Percentiles rank a stretch among this genome's conserved stretches.
Conservation (phyloP, 164 flowering plant species). For the Vitis labrusca region DNA sequence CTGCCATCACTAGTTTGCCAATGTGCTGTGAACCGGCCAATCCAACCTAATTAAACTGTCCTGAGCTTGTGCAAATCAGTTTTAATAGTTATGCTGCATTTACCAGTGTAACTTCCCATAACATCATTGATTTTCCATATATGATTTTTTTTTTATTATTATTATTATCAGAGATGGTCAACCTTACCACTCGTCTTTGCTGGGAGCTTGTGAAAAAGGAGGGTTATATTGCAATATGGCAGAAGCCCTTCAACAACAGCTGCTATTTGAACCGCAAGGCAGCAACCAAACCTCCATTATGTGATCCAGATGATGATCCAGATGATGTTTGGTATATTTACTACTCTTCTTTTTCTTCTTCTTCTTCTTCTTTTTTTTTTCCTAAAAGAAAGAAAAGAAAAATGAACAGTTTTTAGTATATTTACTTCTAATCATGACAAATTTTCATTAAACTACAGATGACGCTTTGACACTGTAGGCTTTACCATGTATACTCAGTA, state of each 20-base stretch:
- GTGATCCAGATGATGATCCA: constrained; percentile 73
- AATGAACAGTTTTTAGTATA: too few relatives aligned
- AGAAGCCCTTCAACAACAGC: constrained; percentile 66
- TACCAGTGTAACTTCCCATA: neutral
- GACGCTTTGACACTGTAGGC: too few relatives aligned
- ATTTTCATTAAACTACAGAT: too few relatives aligned
- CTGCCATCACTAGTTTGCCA: too few relatives aligned
- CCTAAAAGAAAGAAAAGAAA: too few relatives aligned
- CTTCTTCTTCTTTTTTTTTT: neutral
- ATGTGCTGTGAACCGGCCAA: neutral
- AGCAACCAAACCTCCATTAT: constrained; percentile 61
- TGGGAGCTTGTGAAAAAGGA: constrained; percentile 86
- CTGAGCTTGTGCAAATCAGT: neutral
- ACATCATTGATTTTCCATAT: too few relatives aligned
- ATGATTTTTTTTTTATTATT: neutral
- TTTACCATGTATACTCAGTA: too few relatives aligned
- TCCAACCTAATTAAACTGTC: neutral
- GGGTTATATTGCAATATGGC: constrained; percentile 85
- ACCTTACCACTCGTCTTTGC: constrained; percentile 74
- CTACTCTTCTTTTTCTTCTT: neutral
- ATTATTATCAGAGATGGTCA: constrained; percentile 62
- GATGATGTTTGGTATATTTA: constrained; percentile 74
- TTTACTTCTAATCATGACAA: too few relatives aligned
- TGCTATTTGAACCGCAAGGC: constrained; percentile 70
- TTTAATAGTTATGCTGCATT: neutral